Evolutionary conservation across 1,284 basidiomycete species (phyloP), one percentile per base, ranked within the genome.

Genomic region (Tremellales sp.): DNA sequence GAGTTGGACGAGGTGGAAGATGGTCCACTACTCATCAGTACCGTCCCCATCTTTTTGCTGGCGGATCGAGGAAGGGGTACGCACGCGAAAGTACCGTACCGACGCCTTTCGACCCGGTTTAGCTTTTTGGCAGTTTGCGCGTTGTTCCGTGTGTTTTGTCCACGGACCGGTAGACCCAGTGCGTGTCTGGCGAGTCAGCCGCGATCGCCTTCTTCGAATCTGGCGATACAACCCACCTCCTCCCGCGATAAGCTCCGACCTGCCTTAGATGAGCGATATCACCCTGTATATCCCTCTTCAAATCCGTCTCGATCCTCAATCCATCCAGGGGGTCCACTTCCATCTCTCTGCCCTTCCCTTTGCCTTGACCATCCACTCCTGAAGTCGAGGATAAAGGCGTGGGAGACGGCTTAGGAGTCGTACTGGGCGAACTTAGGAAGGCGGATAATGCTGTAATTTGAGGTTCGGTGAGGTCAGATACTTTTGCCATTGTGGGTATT

Each of bases 391-490:
- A 52, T 21, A 76, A 54, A 15, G 76, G 62, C 44, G 77, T 68
- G 24, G 68, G 51, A 29, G 57, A 40, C 1, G 71, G 65, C 19
- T 47, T 45, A 8, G 57, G 43, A 2, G 65, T 61, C 1, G 72
- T 73, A 2, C 72, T 62, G 0, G 80, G 79, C 0, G 77, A 77
- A 4, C 79, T 80, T 23, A 81, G 75, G 61, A 79, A 78, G 8
- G 78, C 76, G 0, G 77, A 78, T 5, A 81, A 62, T 13, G 76
- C 65, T 40, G 79, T 80, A 51, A 80, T 67, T 67, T 81, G 80
- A 3, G 72, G 63, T 60, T 81, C 79, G 17, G 76, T 71, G 33
- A 78, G 36, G 69, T 68, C 48, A 61, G 74, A 43, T 48, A 72
- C 51, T 71, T 73, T 39, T 53, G 74, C 56, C 67, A 71, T 43